These are phyloP conservation scores for Syzygium aqueum DNA, from an alignment of 345 rosid species.

Conservation along the genomic window DNA sequence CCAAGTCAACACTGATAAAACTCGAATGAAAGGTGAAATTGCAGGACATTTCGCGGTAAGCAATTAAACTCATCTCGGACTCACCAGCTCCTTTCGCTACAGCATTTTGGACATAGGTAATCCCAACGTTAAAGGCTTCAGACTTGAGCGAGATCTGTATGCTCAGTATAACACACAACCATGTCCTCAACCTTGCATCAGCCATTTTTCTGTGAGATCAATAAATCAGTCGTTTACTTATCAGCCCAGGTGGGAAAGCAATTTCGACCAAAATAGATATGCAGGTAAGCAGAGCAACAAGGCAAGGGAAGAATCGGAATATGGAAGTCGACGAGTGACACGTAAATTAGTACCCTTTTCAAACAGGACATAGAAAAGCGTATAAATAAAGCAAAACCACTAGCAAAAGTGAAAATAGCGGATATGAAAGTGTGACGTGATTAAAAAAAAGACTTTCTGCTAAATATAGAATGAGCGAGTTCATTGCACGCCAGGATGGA, in stretches of 20 bases:
- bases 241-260: background rate
- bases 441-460: background rate
- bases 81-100: constrained; percentile 85
- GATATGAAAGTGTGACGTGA: background rate
- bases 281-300: background rate
- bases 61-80: background rate
- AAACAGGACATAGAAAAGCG: background rate
- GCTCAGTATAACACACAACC: constrained; percentile 25
- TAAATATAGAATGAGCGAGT: background rate
- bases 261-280: background rate
- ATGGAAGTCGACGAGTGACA: background rate
- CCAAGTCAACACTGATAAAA: background rate
- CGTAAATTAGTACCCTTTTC: background rate
- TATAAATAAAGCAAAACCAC: background rate
- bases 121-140: constrained; percentile 38
- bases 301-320: background rate
- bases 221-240: background rate
- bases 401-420: background rate
- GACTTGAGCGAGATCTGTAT: constrained; percentile 25
- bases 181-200: constrained; percentile 25
- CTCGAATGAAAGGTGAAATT: background rate
- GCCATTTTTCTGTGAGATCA: constrained; percentile 35
- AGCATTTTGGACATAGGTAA: constrained; percentile 53
- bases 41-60: background rate
- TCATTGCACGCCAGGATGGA: background rate